Percentiles rank a stretch among this genome's conserved stretches.
Conservation (phyloP, 2,329 filamentous ascomycete species). For the Ascochyta lentis region DNA sequence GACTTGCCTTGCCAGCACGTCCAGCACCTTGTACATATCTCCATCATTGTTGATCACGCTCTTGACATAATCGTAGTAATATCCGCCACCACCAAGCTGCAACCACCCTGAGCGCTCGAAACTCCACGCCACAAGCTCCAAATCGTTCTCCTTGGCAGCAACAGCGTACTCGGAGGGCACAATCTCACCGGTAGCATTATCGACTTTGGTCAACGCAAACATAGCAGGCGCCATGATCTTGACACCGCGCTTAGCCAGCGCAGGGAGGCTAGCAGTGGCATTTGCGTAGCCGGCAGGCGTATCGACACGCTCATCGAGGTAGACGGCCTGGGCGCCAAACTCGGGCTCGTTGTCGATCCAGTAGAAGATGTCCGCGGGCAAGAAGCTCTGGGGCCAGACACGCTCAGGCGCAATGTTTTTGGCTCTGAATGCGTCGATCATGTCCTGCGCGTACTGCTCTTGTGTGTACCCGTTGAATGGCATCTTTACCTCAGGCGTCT, state of each 20-base stretch:
- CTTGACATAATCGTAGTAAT: conserved; percentile 51
- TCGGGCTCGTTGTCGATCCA: conserved; percentile 68
- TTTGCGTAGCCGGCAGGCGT: conserved; percentile 57
- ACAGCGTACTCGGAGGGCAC: conserved; percentile 69
- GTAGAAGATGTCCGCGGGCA: conserved; percentile 69
- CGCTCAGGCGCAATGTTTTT: conserved; percentile 49
- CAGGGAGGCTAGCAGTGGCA: conserved; percentile 64
- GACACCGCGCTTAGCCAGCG: conserved; percentile 64
- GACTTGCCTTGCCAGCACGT: conserved; percentile 68
- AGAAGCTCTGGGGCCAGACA: conserved; percentile 68
- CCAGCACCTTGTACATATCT: conserved; percentile 68
- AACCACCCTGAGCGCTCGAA: conserved; percentile 71
- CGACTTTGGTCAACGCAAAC: conserved; percentile 64
- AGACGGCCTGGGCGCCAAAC: conserved; percentile 68
- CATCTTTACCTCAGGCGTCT: conserved; percentile 72
- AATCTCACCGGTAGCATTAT: conserved; percentile 59
- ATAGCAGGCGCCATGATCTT: conserved; percentile 69
- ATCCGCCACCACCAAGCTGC: conserved; percentile 53
- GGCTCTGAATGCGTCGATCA: conserved; percentile 55
- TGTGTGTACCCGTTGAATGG: conserved; percentile 73
- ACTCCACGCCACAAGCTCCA: conserved; percentile 73
- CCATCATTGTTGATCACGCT: conserved; percentile 67
- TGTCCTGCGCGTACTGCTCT: conserved; percentile 67
- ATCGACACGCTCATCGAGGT: conserved; percentile 67
- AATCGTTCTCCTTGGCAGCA: conserved; percentile 64